Conservation (phyloP, 345 rosid genomes). For the Eucalyptus pauciflora region DNA sequence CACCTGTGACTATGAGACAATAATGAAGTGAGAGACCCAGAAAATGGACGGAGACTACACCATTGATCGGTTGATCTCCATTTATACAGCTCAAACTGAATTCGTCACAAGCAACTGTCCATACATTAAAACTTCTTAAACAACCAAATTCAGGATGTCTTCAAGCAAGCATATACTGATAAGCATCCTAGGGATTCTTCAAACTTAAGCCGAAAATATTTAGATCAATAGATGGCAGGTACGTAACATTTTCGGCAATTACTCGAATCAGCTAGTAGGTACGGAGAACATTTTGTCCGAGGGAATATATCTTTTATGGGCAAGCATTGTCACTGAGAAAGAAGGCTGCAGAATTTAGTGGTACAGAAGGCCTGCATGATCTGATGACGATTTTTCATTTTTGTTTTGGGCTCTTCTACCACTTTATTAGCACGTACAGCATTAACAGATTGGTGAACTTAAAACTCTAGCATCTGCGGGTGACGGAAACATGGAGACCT, state of each 20-base stretch:
- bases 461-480: constrained; percentile 3
- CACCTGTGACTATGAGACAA: not conserved
- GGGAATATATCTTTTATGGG: too few relatives aligned
- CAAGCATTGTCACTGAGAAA: too few relatives aligned
- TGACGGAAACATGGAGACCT: constrained; percentile 39
- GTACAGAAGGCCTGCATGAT: not conserved
- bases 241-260: not conserved
- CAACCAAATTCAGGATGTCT: not conserved
- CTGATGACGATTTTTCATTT: not conserved
- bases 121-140: not conserved
- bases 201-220: not conserved
- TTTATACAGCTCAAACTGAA: not conserved
- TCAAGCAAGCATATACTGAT: not conserved
- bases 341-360: too few relatives aligned
- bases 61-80: not conserved
- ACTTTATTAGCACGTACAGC: not conserved
- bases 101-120: not conserved
- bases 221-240: not conserved
- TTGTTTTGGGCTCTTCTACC: not conserved
- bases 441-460: not conserved
- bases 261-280: not conserved
- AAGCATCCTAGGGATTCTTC: not conserved
- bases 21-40: not conserved
- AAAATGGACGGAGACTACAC: not conserved
- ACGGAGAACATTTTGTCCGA: too few relatives aligned